These are phyloP conservation scores for Hymenotorrendiella dingleyae DNA, from an alignment of 2,329 filamentous ascomycete species.

Conservation along the genomic window DNA sequence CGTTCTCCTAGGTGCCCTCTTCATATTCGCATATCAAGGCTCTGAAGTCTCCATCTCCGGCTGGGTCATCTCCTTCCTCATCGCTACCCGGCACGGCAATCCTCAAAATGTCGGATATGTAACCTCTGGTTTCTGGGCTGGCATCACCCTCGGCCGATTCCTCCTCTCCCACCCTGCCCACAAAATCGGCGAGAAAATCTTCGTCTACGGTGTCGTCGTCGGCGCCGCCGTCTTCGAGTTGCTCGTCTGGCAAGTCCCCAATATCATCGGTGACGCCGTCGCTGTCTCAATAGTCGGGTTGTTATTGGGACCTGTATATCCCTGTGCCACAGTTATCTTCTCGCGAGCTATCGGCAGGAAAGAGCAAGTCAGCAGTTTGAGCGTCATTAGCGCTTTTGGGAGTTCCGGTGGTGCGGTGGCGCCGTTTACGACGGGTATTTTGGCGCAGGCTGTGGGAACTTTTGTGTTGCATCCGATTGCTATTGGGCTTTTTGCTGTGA, in stretches of 20 bases:
- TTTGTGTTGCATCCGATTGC: conserved; percentile 51
- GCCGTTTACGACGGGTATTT: conserved; percentile 43
- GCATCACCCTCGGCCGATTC: conserved; percentile 73
- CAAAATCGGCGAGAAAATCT: conserved; percentile 62
- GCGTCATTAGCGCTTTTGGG: conserved; percentile 64
- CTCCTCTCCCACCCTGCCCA: conserved; percentile 60
- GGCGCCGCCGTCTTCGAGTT: conserved; percentile 64
- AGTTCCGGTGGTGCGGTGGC: conserved; percentile 63
- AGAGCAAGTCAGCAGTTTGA: conserved; percentile 57
- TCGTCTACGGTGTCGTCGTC: conserved; percentile 56
- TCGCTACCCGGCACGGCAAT: conserved; percentile 63
- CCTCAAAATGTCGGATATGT: conserved; percentile 73
- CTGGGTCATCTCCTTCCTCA: conserved; percentile 83
- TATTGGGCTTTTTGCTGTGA: conserved; percentile 57
- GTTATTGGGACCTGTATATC: conserved; percentile 73
- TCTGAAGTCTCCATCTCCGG: conserved; percentile 79
- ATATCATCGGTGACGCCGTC: conserved; percentile 64
- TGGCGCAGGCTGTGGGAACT: conserved; percentile 41
- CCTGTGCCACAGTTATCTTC: conserved; percentile 62
- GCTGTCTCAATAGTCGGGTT: conserved; percentile 66
- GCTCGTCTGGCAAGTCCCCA: conserved; percentile 73
- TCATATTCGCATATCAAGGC: conserved; percentile 83
- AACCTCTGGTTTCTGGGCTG: conserved; percentile 64
- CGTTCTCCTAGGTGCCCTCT: conserved; percentile 69
- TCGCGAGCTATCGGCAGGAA: conserved; percentile 51